phyloP scores from a whole-genome alignment of 257 asterid genomes.

The Petrea volubilis region DNA sequence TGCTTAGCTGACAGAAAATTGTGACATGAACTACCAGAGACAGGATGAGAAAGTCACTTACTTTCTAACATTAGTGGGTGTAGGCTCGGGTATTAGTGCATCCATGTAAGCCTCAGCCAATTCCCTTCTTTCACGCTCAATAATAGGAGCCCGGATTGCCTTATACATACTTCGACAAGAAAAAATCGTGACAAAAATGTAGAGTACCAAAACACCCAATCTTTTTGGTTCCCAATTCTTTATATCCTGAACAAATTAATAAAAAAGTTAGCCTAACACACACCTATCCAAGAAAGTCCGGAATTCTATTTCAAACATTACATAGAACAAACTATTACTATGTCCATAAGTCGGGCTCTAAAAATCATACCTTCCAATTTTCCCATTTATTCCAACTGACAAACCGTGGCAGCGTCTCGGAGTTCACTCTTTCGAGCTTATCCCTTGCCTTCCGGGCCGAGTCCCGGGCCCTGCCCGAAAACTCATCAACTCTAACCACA shows the following conservation, averaged over 20 bases:
- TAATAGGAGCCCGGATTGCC: constrained; percentile 72
- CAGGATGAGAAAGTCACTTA: constrained; percentile 33
- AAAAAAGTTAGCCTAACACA: background rate
- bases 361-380: constrained; percentile 77
- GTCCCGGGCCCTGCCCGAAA: constrained; percentile 38
- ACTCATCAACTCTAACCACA: constrained; percentile 35
- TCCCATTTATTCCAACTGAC: constrained; percentile 82
- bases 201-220: constrained; percentile 64
- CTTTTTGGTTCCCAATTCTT: constrained; percentile 85
- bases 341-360: background rate
- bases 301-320: background rate
- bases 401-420: constrained; percentile 65
- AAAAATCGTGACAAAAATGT: constrained; percentile 45
- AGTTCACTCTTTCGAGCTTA: constrained; percentile 43
- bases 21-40: constrained; percentile 2
- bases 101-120: constrained; percentile 94
- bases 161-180: constrained; percentile 63
- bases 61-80: constrained; percentile 77
- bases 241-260: constrained; percentile 54
- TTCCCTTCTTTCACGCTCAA: constrained; percentile 71
- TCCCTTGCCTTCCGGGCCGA: constrained; percentile 38
- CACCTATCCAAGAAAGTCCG: background rate
- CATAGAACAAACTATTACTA: background rate
- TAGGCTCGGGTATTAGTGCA: constrained; percentile 91
- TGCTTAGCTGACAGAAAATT: background rate